Conservation (phyloP, 306 rosid genomes). For the Gynostemma pentaphyllum region DNA sequence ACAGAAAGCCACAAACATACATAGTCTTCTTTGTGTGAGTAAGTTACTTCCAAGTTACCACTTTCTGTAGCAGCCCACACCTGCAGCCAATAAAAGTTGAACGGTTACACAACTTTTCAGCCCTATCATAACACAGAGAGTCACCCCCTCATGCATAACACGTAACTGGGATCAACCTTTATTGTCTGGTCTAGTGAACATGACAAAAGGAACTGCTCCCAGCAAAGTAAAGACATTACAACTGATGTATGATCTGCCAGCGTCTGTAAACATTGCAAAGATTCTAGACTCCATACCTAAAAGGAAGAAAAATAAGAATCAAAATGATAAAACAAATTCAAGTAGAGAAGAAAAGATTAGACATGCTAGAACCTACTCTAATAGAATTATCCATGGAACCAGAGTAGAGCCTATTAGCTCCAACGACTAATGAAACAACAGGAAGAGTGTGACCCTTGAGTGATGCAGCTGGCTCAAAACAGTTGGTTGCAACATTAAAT, state of each 20-base stretch:
- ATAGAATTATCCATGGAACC: constrained; percentile 94
- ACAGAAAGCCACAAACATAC: constrained; percentile 29
- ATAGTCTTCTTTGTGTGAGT: constrained; percentile 68
- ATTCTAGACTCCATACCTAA: constrained; percentile 92
- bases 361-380: constrained; percentile 37
- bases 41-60: constrained; percentile 91
- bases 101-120: not conserved
- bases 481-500: constrained; percentile 59
- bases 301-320: constrained; percentile 16
- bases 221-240: constrained; percentile 95
- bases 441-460: constrained; percentile 65
- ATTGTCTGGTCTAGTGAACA: constrained; percentile 80
- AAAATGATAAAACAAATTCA: not conserved
- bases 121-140: not conserved
- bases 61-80: constrained; percentile 83
- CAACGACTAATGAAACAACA: constrained; percentile 88
- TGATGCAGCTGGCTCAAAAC: constrained; percentile 82
- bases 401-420: constrained; percentile 91
- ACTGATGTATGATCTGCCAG: constrained; percentile 75
- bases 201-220: constrained; percentile 93
- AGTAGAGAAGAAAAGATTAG: not conserved
- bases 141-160: not conserved
- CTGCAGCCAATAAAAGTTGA: constrained; percentile 27
- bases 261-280: constrained; percentile 83
- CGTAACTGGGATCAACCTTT: constrained; percentile 42